Conservation (phyloP, 768 basidiomycete genomes). For the Dendrothele bispora region DNA sequence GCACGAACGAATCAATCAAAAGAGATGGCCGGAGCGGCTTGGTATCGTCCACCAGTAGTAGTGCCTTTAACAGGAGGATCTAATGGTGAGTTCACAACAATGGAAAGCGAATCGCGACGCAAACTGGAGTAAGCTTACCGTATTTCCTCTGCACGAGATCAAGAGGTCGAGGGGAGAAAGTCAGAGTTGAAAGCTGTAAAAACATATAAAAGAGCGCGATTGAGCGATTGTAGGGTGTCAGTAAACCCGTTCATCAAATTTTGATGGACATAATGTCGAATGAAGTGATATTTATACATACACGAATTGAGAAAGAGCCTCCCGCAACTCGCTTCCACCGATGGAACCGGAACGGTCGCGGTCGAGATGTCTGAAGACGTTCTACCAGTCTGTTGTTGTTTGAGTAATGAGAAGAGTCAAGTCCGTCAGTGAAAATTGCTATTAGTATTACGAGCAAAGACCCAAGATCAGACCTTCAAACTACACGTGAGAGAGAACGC, state of each 20-base stretch:
- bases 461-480: constrained; percentile 75
- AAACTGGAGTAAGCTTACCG: constrained; percentile 40
- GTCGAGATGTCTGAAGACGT: constrained; percentile 81
- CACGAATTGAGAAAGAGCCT: constrained; percentile 76
- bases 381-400: constrained; percentile 70
- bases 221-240: no score
- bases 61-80: constrained; percentile 51
- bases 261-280: not conserved
- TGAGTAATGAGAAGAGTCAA: not conserved
- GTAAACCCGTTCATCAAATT: no score
- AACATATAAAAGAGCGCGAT: not conserved
- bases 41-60: constrained; percentile 29
- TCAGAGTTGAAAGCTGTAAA: constrained; percentile 60
- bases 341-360: constrained; percentile 78
- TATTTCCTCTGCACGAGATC: constrained; percentile 76
- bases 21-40: constrained; percentile 58
- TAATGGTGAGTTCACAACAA: constrained; percentile 16
- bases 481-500: constrained; percentile 28
- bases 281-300: constrained; percentile 20
- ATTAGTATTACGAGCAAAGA: constrained; percentile 5
- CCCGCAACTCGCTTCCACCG: constrained; percentile 64
- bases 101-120: not conserved
- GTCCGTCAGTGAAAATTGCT: no score
- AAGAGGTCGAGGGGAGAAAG: constrained; percentile 63
- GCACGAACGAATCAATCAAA: constrained; percentile 88